phyloP scores from a whole-genome alignment of 2,329 filamentous ascomycete genomes.

The Exophiala lecanii-corni region DNA sequence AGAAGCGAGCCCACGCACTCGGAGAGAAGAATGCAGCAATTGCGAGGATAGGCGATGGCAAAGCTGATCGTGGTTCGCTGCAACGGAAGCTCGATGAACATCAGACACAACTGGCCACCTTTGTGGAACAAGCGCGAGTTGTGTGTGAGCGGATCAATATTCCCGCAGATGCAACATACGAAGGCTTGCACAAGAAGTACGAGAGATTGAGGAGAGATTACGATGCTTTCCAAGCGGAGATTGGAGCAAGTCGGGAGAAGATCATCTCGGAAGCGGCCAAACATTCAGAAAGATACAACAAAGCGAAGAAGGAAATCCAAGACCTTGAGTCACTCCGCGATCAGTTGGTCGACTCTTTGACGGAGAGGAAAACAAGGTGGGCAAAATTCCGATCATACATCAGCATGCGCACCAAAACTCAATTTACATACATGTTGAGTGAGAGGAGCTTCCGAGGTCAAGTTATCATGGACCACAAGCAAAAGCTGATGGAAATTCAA shows the following conservation, averaged over 20 bases:
- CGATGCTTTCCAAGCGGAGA: slow-evolving; percentile 52
- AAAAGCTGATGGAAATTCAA: slow-evolving; percentile 70
- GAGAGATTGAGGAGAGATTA: slow-evolving; percentile 56
- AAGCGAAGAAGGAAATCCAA: slow-evolving; percentile 35
- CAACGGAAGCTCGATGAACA: slow-evolving; percentile 38
- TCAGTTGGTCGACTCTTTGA: slow-evolving; percentile 57
- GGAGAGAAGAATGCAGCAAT: slow-evolving; percentile 59
- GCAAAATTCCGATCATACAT: slow-evolving; percentile 76
- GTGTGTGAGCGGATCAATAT: slow-evolving; percentile 59
- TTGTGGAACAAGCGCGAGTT: slow-evolving; percentile 50
- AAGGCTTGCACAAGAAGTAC: slow-evolving; percentile 46
- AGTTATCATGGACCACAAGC: slow-evolving; percentile 70
- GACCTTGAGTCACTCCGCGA: slow-evolving; percentile 37
- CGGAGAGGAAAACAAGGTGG: slow-evolving; percentile 70
- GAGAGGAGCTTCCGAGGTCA: slow-evolving; percentile 84
- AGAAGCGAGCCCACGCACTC: slow-evolving; percentile 42
- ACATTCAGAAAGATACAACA: slow-evolving; percentile 35
- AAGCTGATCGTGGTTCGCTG: slow-evolving; percentile 42
- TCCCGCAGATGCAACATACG: slow-evolving; percentile 58
- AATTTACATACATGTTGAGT: slow-evolving; percentile 82
- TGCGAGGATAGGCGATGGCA: slow-evolving; percentile 47
- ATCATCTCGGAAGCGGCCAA: slow-evolving; percentile 49
- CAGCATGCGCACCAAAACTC: slow-evolving; percentile 75
- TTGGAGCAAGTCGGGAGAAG: slow-evolving; percentile 58
- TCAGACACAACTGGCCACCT: slow-evolving; percentile 47